These are phyloP conservation scores for Fusarium chuoi DNA, from an alignment of 2,329 filamentous ascomycete genomes.

Conservation along the genomic window DNA sequence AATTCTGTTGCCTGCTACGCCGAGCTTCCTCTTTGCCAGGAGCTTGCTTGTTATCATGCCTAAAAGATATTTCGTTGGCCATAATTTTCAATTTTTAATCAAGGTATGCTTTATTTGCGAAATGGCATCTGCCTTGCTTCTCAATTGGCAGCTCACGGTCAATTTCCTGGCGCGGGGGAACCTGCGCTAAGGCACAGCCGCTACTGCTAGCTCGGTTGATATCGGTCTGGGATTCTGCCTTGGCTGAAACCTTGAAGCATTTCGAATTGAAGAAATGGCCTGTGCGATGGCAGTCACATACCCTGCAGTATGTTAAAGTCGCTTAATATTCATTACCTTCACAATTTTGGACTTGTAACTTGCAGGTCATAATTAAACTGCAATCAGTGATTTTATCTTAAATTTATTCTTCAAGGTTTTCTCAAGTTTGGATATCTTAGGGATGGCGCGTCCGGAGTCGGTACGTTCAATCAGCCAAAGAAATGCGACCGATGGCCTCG, in stretches of 20 bases:
- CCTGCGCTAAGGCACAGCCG: background rate
- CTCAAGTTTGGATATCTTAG: too few relatives aligned
- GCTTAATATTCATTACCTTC: too few relatives aligned
- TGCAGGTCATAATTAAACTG: too few relatives aligned
- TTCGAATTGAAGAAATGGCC: background rate
- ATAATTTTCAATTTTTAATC: background rate
- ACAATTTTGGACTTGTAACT: too few relatives aligned
- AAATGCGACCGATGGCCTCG: too few relatives aligned
- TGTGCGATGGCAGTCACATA: background rate
- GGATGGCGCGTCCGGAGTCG: too few relatives aligned
- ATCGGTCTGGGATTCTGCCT: background rate
- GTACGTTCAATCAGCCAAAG: too few relatives aligned
- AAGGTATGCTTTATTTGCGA: accelerated
- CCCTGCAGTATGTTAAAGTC: too few relatives aligned
- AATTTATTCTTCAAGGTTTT: too few relatives aligned
- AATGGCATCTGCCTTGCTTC: background rate
- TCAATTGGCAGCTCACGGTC: background rate
- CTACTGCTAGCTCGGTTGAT: background rate
- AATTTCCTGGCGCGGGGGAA: background rate
- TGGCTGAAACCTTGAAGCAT: background rate
- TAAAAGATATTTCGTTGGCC: accelerated
- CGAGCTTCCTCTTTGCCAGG: background rate
- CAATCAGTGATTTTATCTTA: too few relatives aligned
- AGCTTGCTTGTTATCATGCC: accelerated
- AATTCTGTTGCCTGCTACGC: conserved; percentile 22